phyloP scores from a whole-genome alignment of 805 yeast species.

The Wickerhamomyces sydowiorum region DNA sequence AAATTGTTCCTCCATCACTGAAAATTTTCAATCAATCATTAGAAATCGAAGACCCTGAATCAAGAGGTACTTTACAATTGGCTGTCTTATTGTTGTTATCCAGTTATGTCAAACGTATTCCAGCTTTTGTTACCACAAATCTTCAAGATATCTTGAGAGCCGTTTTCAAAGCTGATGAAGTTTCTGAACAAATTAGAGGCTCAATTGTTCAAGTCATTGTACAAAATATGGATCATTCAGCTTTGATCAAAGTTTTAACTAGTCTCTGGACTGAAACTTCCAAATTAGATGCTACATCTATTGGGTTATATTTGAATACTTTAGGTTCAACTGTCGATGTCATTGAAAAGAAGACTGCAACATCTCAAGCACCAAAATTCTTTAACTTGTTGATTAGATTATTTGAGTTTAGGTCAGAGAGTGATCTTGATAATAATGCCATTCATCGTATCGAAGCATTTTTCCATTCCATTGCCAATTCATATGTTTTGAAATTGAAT shows the following conservation, averaged over 20 bases:
- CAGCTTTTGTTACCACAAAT: conserved; percentile 73
- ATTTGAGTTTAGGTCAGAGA: conserved; percentile 61
- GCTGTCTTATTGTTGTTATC: conserved; percentile 69
- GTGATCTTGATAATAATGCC: conserved; percentile 63
- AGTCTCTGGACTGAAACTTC: conserved; percentile 51
- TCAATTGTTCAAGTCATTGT: conserved; percentile 58
- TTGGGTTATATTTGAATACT: conserved; percentile 66
- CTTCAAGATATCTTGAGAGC: conserved; percentile 56
- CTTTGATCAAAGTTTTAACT: conserved; percentile 55
- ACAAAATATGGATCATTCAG: conserved; percentile 60
- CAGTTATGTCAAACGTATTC: conserved; percentile 73
- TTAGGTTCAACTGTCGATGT: conserved; percentile 61
- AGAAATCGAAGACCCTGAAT: conserved; percentile 17
- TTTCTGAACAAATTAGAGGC: conserved; percentile 55
- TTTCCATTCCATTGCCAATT: conserved; percentile 66
- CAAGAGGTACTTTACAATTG: conserved; percentile 47
- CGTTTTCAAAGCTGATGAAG: conserved; percentile 49
- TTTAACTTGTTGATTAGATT: conserved; percentile 63
- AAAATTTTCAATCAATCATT: conserved; percentile 42
- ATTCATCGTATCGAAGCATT: conserved; percentile 76
- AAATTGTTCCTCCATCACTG: conserved; percentile 72
- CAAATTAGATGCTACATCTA: conserved; percentile 35
- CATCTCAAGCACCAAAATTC: conserved; percentile 62
- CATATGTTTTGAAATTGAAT: conserved; percentile 82
- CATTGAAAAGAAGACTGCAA: conserved; percentile 69